Percentiles rank a stretch among this genome's conserved stretches.
Evolutionary conservation across 768 basidiomycete genomes (phyloP).

Genomic region (Saitozyma podzolica): DNA sequence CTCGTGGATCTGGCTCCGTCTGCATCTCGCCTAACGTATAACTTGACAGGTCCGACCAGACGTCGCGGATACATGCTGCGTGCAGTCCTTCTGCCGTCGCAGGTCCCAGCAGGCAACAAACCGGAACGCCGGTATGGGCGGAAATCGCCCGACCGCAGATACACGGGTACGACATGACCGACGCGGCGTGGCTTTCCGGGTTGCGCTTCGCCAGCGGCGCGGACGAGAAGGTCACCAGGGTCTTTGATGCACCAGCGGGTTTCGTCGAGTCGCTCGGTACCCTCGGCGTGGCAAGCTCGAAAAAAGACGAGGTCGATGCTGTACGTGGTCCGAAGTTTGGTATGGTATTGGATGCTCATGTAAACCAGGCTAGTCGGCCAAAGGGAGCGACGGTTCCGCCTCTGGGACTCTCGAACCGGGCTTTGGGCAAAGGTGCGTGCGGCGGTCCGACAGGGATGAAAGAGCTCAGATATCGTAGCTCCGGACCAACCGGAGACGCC

Average conservation of each 20-base stretch:
- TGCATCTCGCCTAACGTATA: too few relatives aligned
- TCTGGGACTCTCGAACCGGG: conserved; percentile 91
- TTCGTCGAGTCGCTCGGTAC: conserved; percentile 69
- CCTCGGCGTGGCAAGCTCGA: conserved; percentile 52
- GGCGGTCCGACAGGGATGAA: neutral
- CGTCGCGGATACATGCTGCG: conserved; percentile 81
- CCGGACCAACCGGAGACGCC: conserved; percentile 30
- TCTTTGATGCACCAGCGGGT: conserved; percentile 84
- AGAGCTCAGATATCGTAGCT: conserved; percentile 12
- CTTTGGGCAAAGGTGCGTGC: conserved; percentile 66
- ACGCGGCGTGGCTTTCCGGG: conserved; percentile 70
- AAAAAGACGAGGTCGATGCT: neutral
- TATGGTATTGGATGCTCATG: neutral
- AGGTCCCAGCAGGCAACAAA: conserved; percentile 1
- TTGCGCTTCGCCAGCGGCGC: conserved; percentile 85
- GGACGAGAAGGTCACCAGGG: conserved; percentile 91
- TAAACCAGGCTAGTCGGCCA: conserved; percentile 21
- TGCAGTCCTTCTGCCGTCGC: conserved; percentile 23
- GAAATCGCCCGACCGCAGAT: conserved; percentile 91
- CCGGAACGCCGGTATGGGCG: conserved; percentile 27
- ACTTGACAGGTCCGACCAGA: conserved; percentile 74
- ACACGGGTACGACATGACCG: conserved; percentile 91
- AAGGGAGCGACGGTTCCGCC: conserved; percentile 85
- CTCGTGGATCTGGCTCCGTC: neutral
- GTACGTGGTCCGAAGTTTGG: neutral